These are phyloP conservation scores for Neurospora hispaniola DNA, from an alignment of 495 filamentous ascomycete genomes.

Conservation along the genomic window DNA sequence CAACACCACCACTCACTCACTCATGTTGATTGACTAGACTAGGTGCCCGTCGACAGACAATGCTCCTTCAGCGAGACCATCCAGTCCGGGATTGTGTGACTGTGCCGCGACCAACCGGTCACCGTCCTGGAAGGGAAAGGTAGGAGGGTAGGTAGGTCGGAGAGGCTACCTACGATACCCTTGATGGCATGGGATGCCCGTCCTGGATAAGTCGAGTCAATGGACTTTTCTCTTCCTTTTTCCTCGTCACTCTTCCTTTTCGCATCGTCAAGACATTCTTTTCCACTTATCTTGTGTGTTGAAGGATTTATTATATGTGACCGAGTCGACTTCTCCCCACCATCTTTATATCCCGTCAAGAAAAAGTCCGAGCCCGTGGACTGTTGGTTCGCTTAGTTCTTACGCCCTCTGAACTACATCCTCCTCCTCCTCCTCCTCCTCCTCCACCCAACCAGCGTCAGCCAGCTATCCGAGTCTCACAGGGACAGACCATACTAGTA, in stretches of 20 bases:
- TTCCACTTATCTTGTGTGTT: neutral
- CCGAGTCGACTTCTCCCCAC: neutral
- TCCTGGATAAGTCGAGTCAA: neutral
- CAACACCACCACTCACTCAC: neutral
- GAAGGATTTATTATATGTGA: neutral
- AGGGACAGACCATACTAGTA: neutral
- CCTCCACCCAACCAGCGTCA: neutral
- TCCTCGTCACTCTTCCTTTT: neutral
- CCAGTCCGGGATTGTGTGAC: neutral
- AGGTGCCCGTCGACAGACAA: neutral
- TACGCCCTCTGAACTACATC: neutral
- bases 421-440: neutral
- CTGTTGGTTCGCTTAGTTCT: too few species aligned
- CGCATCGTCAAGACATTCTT: neutral
- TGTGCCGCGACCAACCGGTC: neutral
- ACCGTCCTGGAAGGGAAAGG: neutral
- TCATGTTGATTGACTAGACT: too few species aligned
- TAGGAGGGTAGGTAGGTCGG: neutral
- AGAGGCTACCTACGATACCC: neutral
- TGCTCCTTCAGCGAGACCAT: neutral
- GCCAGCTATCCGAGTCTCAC: slow-evolving; percentile 1
- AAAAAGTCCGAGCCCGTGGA: neutral
- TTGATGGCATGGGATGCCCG: neutral
- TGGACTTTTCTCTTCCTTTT: neutral
- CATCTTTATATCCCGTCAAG: neutral